These are phyloP conservation scores for Filosporella fistucella DNA, from an alignment of 495 filamentous ascomycete genomes.

Conservation along the genomic window DNA sequence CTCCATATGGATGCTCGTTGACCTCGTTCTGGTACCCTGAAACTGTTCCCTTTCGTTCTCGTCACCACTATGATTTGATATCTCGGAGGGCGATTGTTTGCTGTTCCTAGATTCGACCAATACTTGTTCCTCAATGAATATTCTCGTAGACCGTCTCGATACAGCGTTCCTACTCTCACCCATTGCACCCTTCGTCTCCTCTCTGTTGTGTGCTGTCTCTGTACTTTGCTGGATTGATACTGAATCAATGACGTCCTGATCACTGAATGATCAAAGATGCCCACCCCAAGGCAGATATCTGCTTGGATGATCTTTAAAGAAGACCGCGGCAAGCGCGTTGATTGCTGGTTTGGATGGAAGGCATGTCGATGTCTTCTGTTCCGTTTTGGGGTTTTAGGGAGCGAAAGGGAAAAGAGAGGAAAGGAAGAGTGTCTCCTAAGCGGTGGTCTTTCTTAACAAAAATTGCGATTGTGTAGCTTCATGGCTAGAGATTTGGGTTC, in stretches of 20 bases:
- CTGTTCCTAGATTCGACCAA: not conserved
- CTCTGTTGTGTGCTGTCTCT: not conserved
- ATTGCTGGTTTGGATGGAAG: constrained; percentile 6
- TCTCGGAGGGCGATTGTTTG: not conserved
- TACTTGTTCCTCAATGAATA: constrained; percentile 14
- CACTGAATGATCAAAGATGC: not conserved
- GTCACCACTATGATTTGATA: constrained; percentile 1
- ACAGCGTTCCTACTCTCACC: not conserved
- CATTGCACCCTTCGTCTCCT: not conserved
- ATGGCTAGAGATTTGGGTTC: not conserved
- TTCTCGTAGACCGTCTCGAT: constrained; percentile 18
- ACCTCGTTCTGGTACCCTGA: not conserved
- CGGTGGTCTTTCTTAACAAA: no score
- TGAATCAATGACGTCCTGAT: not conserved
- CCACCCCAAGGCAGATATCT: not conserved
- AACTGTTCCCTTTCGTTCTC: constrained; percentile 8
- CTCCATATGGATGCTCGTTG: constrained; percentile 4
- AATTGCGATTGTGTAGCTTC: constrained; percentile 11
- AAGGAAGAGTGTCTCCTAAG: not conserved
- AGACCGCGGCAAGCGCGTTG: constrained; percentile 4
- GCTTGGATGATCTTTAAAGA: constrained; percentile 10
- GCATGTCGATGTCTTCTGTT: constrained; percentile 12
- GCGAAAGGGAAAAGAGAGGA: not conserved
- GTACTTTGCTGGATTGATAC: not conserved
- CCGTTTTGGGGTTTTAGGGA: not conserved